Base-by-base conservation (phyloP, 495 filamentous ascomycete genomes). In the Chaetomium fimeti region DNA sequence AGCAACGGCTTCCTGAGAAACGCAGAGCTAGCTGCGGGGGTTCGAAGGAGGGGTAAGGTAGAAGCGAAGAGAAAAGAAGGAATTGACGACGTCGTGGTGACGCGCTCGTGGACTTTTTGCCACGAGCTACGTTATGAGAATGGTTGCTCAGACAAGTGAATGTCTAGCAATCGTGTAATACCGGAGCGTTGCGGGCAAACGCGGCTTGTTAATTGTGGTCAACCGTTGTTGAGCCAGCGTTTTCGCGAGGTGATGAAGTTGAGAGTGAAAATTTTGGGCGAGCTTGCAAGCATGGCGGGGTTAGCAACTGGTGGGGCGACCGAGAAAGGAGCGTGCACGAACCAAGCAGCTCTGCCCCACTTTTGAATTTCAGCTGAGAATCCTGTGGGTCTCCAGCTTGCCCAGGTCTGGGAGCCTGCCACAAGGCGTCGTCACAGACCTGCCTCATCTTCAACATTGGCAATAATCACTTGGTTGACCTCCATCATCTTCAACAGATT, bases 21-120 rank as follows among this genome's bases (percentile, higher is more conserved):
- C 61, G 84, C 86, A 88, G 84, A 84, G 76, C 85, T 86, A 83
- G 85, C 85, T 83, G 86, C 84, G 78, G 74, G 57, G 68, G 75
- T 75, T 78, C 70, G 79, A 81, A 81, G 73, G 76, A 78, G 77
- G 75, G 70, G 76, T 69, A 75, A 68, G 57, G 73, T 68, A 82
- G 78, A 87, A 87, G 78, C 71, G 83, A 86, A 87, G 65, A 76
- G 63, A 69, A 72, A 69, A 74, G 69, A 66, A 69, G 70, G 73
- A 74, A 80, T 71, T 72, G 72, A 65, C 68, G 79, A 75, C 74
- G 80, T 76, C 78, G 79, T 83, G 70, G 72, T 75, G 83, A 74
- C 69, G 68, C 57, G 66, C 68, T 68, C 66, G 67, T 64, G 66
- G 70, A 52, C 66, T 40, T 24, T 29, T 13, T 61, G 70, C 68